Evolutionary conservation across 768 basidiomycete species (phyloP).

Genomic region (Lactarius sp.): DNA sequence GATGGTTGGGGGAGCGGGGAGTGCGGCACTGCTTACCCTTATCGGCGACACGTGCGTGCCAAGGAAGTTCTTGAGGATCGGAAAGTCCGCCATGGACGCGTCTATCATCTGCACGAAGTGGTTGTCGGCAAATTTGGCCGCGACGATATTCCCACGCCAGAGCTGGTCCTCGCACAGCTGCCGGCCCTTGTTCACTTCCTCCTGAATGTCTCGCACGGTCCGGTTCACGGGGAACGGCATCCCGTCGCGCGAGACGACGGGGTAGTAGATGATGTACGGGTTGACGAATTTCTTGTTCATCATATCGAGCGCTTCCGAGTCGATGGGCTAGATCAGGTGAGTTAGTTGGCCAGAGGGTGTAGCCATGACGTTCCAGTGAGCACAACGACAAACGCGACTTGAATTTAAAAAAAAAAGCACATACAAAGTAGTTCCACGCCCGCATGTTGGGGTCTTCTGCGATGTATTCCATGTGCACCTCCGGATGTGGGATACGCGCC

Average conservation of each 20-base stretch:
- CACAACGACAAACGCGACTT: neutral
- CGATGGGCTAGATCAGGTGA: constrained; percentile 47
- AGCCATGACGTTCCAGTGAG: neutral
- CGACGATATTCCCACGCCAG: constrained; percentile 77
- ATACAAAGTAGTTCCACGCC: constrained; percentile 70
- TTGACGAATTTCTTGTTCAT: constrained; percentile 75
- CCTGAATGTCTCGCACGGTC: constrained; percentile 70
- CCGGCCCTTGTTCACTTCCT: constrained; percentile 29
- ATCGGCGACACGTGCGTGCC: constrained; percentile 55
- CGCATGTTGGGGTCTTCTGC: constrained; percentile 64
- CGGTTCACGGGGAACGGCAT: constrained; percentile 82
- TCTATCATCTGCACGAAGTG: constrained; percentile 54
- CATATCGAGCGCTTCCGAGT: constrained; percentile 69
- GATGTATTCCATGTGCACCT: constrained; percentile 82
- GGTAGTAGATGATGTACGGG: constrained; percentile 81
- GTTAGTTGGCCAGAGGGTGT: no score
- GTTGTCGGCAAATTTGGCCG: constrained; percentile 59
- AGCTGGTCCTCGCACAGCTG: constrained; percentile 56
- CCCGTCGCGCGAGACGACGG: constrained; percentile 67
- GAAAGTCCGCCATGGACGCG: constrained; percentile 80
- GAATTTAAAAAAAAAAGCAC: constrained; percentile 26
- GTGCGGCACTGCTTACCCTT: constrained; percentile 34
- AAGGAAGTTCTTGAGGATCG: constrained; percentile 75
- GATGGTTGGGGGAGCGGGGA: neutral
- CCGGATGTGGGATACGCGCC: constrained; percentile 73